Percentiles rank a stretch among this genome's conserved stretches.
These are phyloP conservation scores for Citrus inodora DNA, from an alignment of 345 rosid genomes.

Conservation along the genomic window DNA sequence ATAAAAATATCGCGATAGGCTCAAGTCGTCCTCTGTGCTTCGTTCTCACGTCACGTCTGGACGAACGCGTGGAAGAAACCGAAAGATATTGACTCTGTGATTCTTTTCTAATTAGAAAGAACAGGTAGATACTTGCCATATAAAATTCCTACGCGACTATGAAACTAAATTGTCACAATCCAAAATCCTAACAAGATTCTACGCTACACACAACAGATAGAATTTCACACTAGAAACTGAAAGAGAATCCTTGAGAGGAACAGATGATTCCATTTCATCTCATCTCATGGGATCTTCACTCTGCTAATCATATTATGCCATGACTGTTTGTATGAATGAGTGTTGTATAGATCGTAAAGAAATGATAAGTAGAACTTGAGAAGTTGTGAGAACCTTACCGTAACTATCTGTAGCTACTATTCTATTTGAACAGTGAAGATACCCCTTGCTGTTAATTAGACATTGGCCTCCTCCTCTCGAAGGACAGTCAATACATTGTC, in stretches of 20 bases:
- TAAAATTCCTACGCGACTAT: too few species aligned
- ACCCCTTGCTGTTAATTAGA: not conserved
- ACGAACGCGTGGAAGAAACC: not conserved
- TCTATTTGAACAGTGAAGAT: not conserved
- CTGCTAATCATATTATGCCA: too few species aligned
- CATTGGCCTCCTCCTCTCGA: slow-evolving; percentile 9
- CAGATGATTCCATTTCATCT: not conserved
- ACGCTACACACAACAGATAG: too few species aligned
- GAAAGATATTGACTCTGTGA: not conserved
- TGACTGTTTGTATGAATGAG: too few species aligned
- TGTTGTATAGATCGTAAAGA: not conserved
- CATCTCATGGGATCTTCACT: too few species aligned
- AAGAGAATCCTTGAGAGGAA: too few species aligned
- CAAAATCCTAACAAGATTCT: too few species aligned
- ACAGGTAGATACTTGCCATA: not conserved
- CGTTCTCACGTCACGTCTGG: not conserved
- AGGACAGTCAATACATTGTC: slow-evolving; percentile 2
- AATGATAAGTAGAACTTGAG: not conserved
- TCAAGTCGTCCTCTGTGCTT: not conserved
- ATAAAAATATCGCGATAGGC: not conserved
- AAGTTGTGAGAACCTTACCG: not conserved
- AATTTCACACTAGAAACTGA: too few species aligned
- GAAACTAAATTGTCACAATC: not conserved
- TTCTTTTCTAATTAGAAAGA: not conserved
- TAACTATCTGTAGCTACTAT: not conserved